Evolutionary conservation across 2,329 filamentous ascomycete genomes (phyloP), one percentile per base, ranked within the genome.

Genomic region (Ophiostoma himal-ulmi): DNA sequence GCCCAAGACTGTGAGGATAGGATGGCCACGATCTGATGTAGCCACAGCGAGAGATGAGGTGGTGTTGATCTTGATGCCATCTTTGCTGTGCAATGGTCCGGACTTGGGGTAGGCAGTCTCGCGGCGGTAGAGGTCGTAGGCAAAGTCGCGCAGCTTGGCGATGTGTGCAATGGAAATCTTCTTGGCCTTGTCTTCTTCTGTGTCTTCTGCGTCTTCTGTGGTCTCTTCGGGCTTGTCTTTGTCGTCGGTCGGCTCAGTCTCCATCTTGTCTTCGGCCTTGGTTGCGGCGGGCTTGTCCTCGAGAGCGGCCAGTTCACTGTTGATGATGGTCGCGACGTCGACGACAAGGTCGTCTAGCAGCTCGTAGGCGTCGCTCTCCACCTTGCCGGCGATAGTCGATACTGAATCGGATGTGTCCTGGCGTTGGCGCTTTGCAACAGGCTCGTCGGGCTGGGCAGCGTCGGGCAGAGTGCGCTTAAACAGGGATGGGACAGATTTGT

Each of bases 1-100:
- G 70, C 92, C 93, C 74, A 89, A 89, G 0, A 96, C 82, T 0
- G 92, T 94, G 71, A 97, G 82, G 6, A 94, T 89, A 20, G 71
- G 69, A 79, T 74, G 85, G 78, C 74, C 82, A 76, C 78, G 74
- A 26, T 82, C 77, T 34, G 79, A 78, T 3, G 79, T 77, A 3
- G 68, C 39, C 5, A 68, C 48, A 17, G 62, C 52, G 20, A 67
- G 54, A 3, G 52, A 68, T 11, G 39, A n/a, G 7, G 57, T 48
- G 20, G 22, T 66, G 34, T 65, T 70, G 64, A 68, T 67, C 39
- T 41, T 66, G 37, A 26, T 48, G 22, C 36, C 64, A 13, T 30
- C 52, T 36, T 71, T 70, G 52, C 67, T 64, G 36, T 69, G 69
- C 8, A 72, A 66, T 3, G 81, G 72, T 72, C 76, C 76, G 70